Evolutionary conservation across 2,329 filamentous ascomycete species (phyloP).

Genomic region (Fusarium albidum): DNA sequence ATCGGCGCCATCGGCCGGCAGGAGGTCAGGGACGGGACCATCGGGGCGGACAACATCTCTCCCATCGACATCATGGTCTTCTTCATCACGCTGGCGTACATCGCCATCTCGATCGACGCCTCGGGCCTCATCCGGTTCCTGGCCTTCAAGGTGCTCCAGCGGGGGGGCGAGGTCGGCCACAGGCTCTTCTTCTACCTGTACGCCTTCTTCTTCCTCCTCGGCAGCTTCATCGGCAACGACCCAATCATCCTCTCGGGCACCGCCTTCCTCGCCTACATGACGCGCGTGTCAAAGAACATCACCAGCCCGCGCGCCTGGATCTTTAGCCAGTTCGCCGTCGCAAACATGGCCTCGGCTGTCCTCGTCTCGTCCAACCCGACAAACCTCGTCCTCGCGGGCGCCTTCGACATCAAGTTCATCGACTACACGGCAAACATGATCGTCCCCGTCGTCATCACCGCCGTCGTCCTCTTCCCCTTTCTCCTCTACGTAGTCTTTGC

Average conservation of each 20-base stretch:
- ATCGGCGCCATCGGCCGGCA: constrained; percentile 71
- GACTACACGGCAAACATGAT: constrained; percentile 81
- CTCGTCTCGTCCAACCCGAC: constrained; percentile 82
- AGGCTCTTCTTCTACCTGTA: constrained; percentile 78
- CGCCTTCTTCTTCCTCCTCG: constrained; percentile 73
- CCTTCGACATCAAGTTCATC: constrained; percentile 76
- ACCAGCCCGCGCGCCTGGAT: constrained; percentile 77
- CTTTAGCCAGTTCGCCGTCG: constrained; percentile 73
- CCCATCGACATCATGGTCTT: constrained; percentile 79
- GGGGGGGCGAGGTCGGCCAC: constrained; percentile 72
- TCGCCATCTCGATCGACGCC: constrained; percentile 80
- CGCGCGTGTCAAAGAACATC: constrained; percentile 77
- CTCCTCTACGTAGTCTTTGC: constrained; percentile 75
- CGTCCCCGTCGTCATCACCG: constrained; percentile 74
- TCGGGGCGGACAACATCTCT: constrained; percentile 71
- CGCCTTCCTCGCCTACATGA: constrained; percentile 80
- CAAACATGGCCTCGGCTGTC: constrained; percentile 78
- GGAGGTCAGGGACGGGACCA: constrained; percentile 74
- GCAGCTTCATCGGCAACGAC: constrained; percentile 77
- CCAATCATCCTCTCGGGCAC: constrained; percentile 79
- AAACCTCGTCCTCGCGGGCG: constrained; percentile 77
- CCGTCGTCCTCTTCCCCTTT: constrained; percentile 73
- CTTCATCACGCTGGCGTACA: constrained; percentile 78
- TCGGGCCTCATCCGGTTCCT: constrained; percentile 76
- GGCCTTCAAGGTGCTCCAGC: constrained; percentile 74